Conservation (phyloP, 177 flowering plant species). For the Telopea speciosissima region DNA sequence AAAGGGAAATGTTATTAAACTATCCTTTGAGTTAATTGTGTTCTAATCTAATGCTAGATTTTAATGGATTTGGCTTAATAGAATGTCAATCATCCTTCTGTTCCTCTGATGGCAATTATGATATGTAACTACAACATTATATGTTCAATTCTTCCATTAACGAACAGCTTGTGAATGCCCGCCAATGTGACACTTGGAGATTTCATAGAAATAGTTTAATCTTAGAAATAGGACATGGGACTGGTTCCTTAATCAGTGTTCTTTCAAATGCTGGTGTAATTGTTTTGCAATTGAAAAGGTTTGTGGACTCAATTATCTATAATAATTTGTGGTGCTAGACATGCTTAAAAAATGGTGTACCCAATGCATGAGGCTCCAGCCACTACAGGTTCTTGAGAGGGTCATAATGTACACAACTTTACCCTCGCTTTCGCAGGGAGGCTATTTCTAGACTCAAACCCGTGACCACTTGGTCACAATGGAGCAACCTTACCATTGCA, state of each 20-base stretch:
- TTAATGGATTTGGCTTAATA: too few species aligned
- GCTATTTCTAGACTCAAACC: neutral
- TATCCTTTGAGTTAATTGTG: too few species aligned
- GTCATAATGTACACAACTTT: too few species aligned
- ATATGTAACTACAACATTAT: constrained; percentile 60
- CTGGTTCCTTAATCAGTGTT: constrained; percentile 91
- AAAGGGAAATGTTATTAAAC: neutral
- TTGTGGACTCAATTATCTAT: constrained; percentile 3
- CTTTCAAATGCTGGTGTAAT: constrained; percentile 75
- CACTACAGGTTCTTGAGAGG: too few species aligned
- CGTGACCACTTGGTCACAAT: too few species aligned
- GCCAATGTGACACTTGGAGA: constrained; percentile 73
- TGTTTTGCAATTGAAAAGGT: constrained; percentile 92
- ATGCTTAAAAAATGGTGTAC: too few species aligned
- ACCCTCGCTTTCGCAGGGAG: too few species aligned
- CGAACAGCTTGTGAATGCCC: constrained; percentile 49
- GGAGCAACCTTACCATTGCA: too few species aligned
- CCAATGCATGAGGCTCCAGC: too few species aligned
- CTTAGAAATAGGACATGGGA: constrained; percentile 94
- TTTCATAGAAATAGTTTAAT: constrained; percentile 76
- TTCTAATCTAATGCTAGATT: neutral
- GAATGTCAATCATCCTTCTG: too few species aligned
- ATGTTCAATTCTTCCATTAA: constrained; percentile 75
- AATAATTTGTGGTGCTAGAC: neutral
- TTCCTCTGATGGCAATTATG: neutral